Conservation (phyloP, 2,329 filamentous ascomycete genomes). For the Claviceps sp. region DNA sequence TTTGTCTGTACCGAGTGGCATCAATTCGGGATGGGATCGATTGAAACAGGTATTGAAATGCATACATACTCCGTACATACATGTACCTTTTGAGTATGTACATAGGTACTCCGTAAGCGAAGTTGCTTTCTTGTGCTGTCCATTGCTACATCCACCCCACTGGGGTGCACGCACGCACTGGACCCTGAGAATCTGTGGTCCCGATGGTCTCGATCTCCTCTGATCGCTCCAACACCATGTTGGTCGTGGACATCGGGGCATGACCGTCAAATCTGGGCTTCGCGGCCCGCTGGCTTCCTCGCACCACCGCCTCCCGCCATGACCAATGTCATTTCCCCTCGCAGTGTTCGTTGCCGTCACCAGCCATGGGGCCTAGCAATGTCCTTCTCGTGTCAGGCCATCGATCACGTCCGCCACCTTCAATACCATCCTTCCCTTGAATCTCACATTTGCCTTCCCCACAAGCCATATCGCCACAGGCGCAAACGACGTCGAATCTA, state of each 20-base stretch:
- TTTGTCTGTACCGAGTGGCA: too few relatives aligned
- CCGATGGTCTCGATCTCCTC: constrained; percentile 13
- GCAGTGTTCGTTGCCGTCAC: not conserved
- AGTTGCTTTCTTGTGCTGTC: not conserved
- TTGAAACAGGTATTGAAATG: too few relatives aligned
- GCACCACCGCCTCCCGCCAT: not conserved
- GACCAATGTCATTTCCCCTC: not conserved
- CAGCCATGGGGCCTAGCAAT: constrained; percentile 2
- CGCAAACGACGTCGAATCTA: not conserved
- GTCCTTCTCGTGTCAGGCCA: constrained; percentile 1
- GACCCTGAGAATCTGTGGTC: constrained; percentile 13
- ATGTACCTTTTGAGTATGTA: too few relatives aligned
- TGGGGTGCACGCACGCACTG: not conserved
- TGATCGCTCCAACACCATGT: constrained; percentile 15
- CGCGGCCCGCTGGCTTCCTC: constrained; percentile 3
- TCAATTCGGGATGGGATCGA: too few relatives aligned
- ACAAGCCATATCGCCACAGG: not conserved
- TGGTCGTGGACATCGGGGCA: constrained; percentile 20
- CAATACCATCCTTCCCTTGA: not conserved
- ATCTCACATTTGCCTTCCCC: not conserved
- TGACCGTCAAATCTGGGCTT: constrained; percentile 17
- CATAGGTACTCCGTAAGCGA: too few relatives aligned
- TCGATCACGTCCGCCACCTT: constrained; percentile 1
- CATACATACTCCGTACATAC: too few relatives aligned
- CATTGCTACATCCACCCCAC: not conserved